Base-by-base conservation (phyloP, 1,284 basidiomycete species). In the Ustilago esculenta region DNA sequence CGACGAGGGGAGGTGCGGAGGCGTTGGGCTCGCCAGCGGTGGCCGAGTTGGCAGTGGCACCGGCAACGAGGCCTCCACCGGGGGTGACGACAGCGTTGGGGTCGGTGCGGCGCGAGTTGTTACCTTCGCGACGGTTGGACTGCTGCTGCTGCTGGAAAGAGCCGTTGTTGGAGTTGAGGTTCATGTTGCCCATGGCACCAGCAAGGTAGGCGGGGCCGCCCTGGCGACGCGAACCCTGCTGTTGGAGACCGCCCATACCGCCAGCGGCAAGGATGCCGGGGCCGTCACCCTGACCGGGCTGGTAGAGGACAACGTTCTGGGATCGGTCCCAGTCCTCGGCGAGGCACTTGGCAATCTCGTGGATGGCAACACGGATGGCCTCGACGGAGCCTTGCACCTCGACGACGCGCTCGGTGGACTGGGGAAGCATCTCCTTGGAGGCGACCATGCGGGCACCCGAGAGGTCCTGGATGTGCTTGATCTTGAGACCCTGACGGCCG, bases 241-340 rank as follows among this genome's bases (percentile, higher is more conserved):
- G 74, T 49, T 77, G 75, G 21, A 79, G 61, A 15, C 76, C 76
- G 35, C 76, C 76, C 42, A 70, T 75, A n/a, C 76, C 76, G 34
- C 84, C 84, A 36, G 84, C 84, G 29, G 85, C 85, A 15, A 86
- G 81, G 24, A 85, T 85, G 70, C 85, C 85, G 30, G 84, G 84
- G 30, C 76, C 72, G 43, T 77, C 72, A 47, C 59, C 70, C 64
- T 76, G 65, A 50, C 68, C 75, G 25, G 95, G 95, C 83, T 96
- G 92, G 87, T 94, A 98, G 72, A 93, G 88, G 25, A 98, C 94
- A 92, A 68, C 60, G 37, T 63, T 75, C 49, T 89, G 85, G 55
- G 91, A 91, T 67, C 95, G 87, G 82, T 98, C 95, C 92, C 92
- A 97, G 84, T 98, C 94, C 82, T 97, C 94, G 63, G 96, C 85